A percentile compares a stretch with the other conserved stretches of the same genome.
Evolutionary conservation across 352 stramenopile species (phyloP).

Genomic region (Hyaloperonospora brassicae): DNA sequence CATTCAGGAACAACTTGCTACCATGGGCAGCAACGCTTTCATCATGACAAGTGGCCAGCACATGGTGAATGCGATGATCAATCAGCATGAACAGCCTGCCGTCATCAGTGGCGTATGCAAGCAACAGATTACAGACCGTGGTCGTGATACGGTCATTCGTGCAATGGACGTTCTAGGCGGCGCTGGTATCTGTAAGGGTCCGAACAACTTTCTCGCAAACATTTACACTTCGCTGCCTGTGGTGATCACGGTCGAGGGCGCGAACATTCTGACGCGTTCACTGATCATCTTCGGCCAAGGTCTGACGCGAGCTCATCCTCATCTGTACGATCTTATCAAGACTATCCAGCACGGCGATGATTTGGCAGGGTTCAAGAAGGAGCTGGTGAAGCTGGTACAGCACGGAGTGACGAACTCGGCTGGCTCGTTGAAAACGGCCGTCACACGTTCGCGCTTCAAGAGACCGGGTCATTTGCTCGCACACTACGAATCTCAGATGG

Average conservation of each 20-base stretch:
- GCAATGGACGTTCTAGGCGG: slow-evolving; percentile 97
- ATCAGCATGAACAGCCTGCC: slow-evolving; percentile 97
- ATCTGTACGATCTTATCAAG: slow-evolving; percentile 96
- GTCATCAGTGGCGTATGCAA: slow-evolving; percentile 98
- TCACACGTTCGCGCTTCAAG: slow-evolving; percentile 90
- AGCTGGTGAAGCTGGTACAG: slow-evolving; percentile 91
- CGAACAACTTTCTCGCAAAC: slow-evolving; percentile 94
- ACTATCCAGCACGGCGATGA: slow-evolving; percentile 93
- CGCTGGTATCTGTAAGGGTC: slow-evolving; percentile 94
- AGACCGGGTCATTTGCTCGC: slow-evolving; percentile 76
- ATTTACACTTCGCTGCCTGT: slow-evolving; percentile 95
- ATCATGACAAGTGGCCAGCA: slow-evolving; percentile 93
- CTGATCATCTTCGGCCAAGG: slow-evolving; percentile 98
- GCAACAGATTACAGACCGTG: slow-evolving; percentile 96
- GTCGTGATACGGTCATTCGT: slow-evolving; percentile 92
- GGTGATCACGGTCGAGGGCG: slow-evolving; percentile 96
- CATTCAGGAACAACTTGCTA: slow-evolving; percentile 95
- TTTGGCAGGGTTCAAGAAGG: slow-evolving; percentile 88
- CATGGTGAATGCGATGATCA: slow-evolving; percentile 98
- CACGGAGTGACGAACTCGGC: slow-evolving; percentile 91
- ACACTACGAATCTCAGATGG: slow-evolving; percentile 96
- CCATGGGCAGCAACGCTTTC: slow-evolving; percentile 89
- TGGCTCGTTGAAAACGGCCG: slow-evolving; percentile 80
- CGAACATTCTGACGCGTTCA: slow-evolving; percentile 96
- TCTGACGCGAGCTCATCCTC: slow-evolving; percentile 94